Base-by-base conservation (phyloP, 2,329 filamentous ascomycete genomes). In the Elsinoe perseae region DNA sequence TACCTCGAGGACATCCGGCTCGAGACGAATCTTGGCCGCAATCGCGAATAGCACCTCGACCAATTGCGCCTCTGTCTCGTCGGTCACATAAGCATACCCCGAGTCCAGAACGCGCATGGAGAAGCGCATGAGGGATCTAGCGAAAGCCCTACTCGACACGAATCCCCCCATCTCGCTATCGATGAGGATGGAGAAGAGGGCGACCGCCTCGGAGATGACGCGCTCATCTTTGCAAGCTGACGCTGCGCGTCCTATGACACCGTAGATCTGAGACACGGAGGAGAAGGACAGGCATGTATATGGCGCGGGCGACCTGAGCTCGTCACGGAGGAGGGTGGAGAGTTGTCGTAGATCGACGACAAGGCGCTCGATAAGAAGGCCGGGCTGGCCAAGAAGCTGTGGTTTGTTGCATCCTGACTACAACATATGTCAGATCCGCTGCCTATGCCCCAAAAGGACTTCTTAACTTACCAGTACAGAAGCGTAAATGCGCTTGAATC, bases 161-260 rank as follows among this genome's bases (percentile, higher is more conserved):
- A 97, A 95, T 32, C 90, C 89, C 68, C 96, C 93, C 72, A 96
- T 91, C 70, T 97, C 93, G 69, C 90, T 93, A 72, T 98, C 93
- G 65, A 97, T 88, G 61, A 98, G 79, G 14, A 89, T 90, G 57
- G 89, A 89, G 71, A 96, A 96, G 67, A 96, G 84, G 38, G 85
- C 77, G 34, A 95, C 86, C 23, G 88, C 87, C 66, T 92, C 87
- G 61, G 86, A 84, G 63, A 97, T 86, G 66, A 96, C 85, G 66
- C 83, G 85, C 64, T 95, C 87, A 70, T 95, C 87, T 69, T 89
- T 86, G 28, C 87, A 90, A 0, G 86, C 85, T 2, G 88, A 83
- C 2, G 91, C 90, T 63, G 97, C 90, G 73, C 95, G 90, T 61
- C 88, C 87, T 61, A 97, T 85, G 10, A 88, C 86, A 3, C 89